Base-by-base conservation (phyloP, 768 basidiomycete species). In the Lactifluus piperatus region DNA sequence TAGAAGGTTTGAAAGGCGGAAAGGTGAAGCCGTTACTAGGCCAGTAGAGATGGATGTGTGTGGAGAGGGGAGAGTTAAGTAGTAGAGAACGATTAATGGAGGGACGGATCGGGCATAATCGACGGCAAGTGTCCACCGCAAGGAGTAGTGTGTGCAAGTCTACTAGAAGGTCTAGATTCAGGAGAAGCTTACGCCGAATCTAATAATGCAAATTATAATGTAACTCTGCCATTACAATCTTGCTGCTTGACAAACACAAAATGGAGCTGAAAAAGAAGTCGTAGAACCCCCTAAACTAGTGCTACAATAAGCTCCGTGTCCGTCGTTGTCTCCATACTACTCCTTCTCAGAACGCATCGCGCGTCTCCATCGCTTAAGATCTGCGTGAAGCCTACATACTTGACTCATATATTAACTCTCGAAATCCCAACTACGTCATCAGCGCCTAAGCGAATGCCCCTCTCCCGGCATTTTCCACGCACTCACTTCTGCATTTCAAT, bases 61-160 rank as follows among this genome's bases (percentile, higher is more conserved):
- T n/a, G 18, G 24, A 4, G 34, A 2, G 16, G 16, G 20, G 36
- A 24, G n/a, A 13, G 51, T 54, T 54, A 59, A 48, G 58, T 45
- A 51, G 20, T 34, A 13, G 37, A 43, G 50, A 26, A 18, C 26
- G 16, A 30, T 16, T 11, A 41, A 20, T 30, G 44, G 39, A 50
- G 44, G 56, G 29, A 46, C 57, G 49, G 60, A 58, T 58, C 56
- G 56, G 44, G 45, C 49, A 59, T 58, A 49, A 56, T 60, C 60
- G 57, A 36, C 51, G 44, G 45, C 49, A 47, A 20, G 47, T 22
- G 22, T 37, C 50, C 34, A 34, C 32, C 14, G 11, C 37, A 27
- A 36, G 41, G n/a, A n/a, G n/a, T n/a, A n/a, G n/a, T n/a, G n/a
- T n/a, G n/a, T n/a, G n/a, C n/a, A n/a, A n/a, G n/a, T n/a, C n/a